Evolutionary conservation across 2,329 filamentous ascomycete genomes (phyloP).

Genomic region (Didymella pomorum): DNA sequence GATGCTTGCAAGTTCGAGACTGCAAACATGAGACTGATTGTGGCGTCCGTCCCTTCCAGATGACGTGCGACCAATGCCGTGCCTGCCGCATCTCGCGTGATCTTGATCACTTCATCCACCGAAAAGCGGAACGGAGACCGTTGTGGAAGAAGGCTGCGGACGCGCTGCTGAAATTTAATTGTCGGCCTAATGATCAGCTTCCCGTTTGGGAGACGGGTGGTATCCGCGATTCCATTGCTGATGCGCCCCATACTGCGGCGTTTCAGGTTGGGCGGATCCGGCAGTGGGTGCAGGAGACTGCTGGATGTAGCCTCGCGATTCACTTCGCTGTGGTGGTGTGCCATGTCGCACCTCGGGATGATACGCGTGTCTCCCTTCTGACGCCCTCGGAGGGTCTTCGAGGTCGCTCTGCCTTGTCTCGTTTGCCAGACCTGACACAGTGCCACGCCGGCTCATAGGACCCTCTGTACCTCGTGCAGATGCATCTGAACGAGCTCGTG

Average conservation of each 20-base stretch:
- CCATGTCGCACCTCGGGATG: constrained; percentile 33
- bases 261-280: constrained; percentile 46
- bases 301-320: constrained; percentile 26
- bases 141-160: constrained; percentile 26
- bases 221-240: constrained; percentile 45
- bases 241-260: constrained; percentile 41
- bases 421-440: constrained; percentile 43
- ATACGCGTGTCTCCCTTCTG: constrained; percentile 33
- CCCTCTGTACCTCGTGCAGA: constrained; percentile 54
- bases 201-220: constrained; percentile 48
- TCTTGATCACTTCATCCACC: constrained; percentile 11
- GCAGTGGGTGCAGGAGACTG: constrained; percentile 39
- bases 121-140: constrained; percentile 26
- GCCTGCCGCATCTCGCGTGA: constrained; percentile 17
- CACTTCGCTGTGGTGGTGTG: constrained; percentile 35
- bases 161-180: constrained; percentile 35
- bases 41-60: constrained; percentile 31
- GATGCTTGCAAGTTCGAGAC: constrained; percentile 36
- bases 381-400: constrained; percentile 35
- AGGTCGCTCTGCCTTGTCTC: constrained; percentile 41
- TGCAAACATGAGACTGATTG: constrained; percentile 27
- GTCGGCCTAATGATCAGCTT: constrained; percentile 45
- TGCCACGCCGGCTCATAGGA: constrained; percentile 45
- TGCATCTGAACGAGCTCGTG: constrained; percentile 70
- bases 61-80: constrained; percentile 23